These are phyloP conservation scores for Fraxinus albicans DNA, from an alignment of 305 asterid genomes.

Conservation along the genomic window DNA sequence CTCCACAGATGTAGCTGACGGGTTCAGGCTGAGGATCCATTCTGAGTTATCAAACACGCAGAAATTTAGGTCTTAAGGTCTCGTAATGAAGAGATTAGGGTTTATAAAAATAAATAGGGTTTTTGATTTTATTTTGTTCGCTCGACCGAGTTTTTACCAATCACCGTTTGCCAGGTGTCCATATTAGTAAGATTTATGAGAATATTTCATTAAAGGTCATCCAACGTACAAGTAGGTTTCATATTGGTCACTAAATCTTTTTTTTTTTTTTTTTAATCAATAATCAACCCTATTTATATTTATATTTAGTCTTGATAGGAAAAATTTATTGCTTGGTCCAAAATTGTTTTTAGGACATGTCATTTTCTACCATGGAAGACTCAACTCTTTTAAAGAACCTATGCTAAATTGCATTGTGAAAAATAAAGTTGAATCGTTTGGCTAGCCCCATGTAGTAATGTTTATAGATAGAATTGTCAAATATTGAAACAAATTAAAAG, in stretches of 20 bases:
- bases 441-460: neutral
- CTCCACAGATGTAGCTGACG: conserved; percentile 81
- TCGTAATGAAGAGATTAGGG: neutral
- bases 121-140: neutral
- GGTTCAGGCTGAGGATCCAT: conserved; percentile 92
- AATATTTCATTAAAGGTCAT: too few relatives aligned
- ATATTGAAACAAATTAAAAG: neutral
- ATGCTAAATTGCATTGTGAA: neutral
- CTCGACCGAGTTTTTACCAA: neutral
- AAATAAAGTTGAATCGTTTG: neutral
- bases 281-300: too few relatives aligned
- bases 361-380: neutral
- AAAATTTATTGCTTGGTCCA: neutral
- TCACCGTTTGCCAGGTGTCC: neutral
- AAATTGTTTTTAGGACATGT: neutral
- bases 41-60: neutral
- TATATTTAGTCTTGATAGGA: neutral
- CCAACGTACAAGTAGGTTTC: neutral
- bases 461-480: neutral
- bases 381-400: neutral
- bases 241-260: neutral
- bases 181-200: neutral
- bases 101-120: too few relatives aligned
- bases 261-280: too few relatives aligned
- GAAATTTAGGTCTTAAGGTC: neutral